Conservation (phyloP, 2,329 filamentous ascomycete genomes). For the Xylariaceae sp. region DNA sequence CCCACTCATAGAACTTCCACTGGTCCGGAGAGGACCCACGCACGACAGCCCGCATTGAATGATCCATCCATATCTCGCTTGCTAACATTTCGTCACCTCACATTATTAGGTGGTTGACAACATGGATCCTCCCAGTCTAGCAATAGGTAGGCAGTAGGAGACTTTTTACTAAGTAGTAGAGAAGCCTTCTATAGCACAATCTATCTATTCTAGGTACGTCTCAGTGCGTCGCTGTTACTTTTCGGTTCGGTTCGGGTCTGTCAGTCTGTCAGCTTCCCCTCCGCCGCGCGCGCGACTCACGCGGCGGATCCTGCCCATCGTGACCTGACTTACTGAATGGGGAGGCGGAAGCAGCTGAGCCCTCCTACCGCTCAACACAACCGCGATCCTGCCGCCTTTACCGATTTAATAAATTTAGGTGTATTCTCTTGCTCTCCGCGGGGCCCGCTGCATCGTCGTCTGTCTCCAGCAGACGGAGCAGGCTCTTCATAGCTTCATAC, state of each 20-base stretch:
- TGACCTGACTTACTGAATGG: slow-evolving; percentile 10
- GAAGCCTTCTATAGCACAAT: too few relatives aligned
- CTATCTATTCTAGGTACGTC: too few relatives aligned
- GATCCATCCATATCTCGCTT: slow-evolving; percentile 8
- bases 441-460: too few relatives aligned
- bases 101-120: too few relatives aligned
- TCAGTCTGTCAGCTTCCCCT: slow-evolving; percentile 1
- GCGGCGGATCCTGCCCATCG: slow-evolving; percentile 1
- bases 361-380: slow-evolving; percentile 6
- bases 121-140: too few relatives aligned
- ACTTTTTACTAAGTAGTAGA: too few relatives aligned
- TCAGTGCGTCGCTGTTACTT: too few relatives aligned
- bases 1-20: slow-evolving; percentile 32
- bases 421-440: slow-evolving; percentile 1
- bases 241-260: too few relatives aligned
- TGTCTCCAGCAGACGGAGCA: too few relatives aligned
- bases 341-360: slow-evolving; percentile 8
- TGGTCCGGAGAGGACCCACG: slow-evolving; percentile 30
- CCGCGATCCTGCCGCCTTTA: slow-evolving; percentile 11
- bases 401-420: slow-evolving; percentile 5
- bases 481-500: too few relatives aligned
- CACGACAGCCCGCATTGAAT: slow-evolving; percentile 16
- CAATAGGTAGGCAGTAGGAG: too few relatives aligned
- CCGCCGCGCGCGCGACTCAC: too few relatives aligned
- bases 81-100: slow-evolving; percentile 11